These are phyloP conservation scores for Botrytis elliptica DNA, from an alignment of 2,329 filamentous ascomycete genomes.

Conservation along the genomic window DNA sequence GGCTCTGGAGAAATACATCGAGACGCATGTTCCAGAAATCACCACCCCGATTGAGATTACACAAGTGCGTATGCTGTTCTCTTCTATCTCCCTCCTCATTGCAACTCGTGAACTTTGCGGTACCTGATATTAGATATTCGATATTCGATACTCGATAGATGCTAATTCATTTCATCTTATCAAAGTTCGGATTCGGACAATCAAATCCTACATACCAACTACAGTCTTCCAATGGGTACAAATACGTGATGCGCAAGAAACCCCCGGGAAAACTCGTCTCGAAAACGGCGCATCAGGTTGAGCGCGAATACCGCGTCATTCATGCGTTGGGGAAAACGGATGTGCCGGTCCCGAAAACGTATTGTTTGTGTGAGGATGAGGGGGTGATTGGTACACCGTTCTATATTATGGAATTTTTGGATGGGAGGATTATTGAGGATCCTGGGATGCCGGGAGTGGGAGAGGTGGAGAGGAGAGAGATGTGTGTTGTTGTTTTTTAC, in stretches of 20 bases:
- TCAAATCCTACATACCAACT: conserved; percentile 97
- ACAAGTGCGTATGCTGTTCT: conserved; percentile 58
- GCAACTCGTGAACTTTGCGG: neutral
- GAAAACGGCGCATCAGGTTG: conserved; percentile 92
- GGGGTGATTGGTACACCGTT: conserved; percentile 83
- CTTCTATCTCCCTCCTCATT: neutral
- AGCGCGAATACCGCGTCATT: conserved; percentile 91
- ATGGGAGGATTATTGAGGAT: conserved; percentile 91
- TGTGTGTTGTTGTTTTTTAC: conserved; percentile 48
- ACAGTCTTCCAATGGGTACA: conserved; percentile 65
- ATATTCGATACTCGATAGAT: neutral
- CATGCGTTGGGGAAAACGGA: conserved; percentile 75
- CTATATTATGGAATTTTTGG: conserved; percentile 95
- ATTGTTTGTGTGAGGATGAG: conserved; percentile 82
- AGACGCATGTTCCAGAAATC: conserved; percentile 76
- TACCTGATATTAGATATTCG: too few relatives aligned
- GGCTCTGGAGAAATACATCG: conserved; percentile 76
- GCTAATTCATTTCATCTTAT: neutral
- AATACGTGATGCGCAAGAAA: conserved; percentile 95
- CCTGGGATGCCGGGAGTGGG: conserved; percentile 73
- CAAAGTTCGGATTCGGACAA: conserved; percentile 91
- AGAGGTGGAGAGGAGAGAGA: conserved; percentile 65
- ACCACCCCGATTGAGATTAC: conserved; percentile 81
- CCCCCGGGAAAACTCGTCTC: conserved; percentile 92
- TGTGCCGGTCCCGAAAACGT: conserved; percentile 81